A percentile compares a stretch with the other conserved stretches of the same genome.
Evolutionary conservation across 169 alveolate species (phyloP).

Genomic region (Eimeria maxima): DNA sequence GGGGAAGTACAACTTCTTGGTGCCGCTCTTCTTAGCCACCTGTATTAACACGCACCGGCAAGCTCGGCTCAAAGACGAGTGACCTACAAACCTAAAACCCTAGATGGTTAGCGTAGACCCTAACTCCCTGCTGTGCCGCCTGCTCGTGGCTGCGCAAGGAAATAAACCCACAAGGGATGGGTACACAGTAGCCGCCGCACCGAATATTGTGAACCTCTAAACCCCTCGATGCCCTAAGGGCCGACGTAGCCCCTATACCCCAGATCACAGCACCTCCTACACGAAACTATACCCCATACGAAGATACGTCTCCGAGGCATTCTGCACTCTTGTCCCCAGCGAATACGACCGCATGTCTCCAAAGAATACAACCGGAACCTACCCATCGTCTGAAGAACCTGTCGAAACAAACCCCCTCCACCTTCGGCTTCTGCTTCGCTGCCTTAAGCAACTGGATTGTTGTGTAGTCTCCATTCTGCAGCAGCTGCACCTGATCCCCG

Average conservation of each 20-base stretch:
- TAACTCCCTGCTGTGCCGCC: background rate
- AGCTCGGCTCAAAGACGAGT: background rate
- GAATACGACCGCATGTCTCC: background rate
- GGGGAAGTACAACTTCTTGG: conserved; percentile 73
- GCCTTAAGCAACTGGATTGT: conserved; percentile 5
- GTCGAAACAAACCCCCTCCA: conserved; percentile 80
- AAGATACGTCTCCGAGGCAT: background rate
- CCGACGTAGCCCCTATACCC: background rate
- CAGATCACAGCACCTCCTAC: background rate
- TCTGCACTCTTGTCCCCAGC: background rate
- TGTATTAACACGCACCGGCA: background rate
- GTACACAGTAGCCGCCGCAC: background rate
- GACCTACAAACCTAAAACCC: background rate
- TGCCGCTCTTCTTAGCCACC: conserved; percentile 77
- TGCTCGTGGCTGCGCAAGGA: background rate
- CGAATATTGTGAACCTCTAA: too few relatives aligned
- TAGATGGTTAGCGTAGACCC: background rate
- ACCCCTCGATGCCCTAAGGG: background rate
- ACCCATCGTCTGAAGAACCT: conserved; percentile 69
- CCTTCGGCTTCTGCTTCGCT: conserved; percentile 62
- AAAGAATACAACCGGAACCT: background rate
- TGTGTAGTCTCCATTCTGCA: conserved; percentile 42
- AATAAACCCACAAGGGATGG: background rate
- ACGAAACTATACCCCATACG: background rate
- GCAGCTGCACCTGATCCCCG: background rate